Evolutionary conservation across 2,329 filamentous ascomycete species (phyloP).

Genomic region (Thermothelomyces thermophilus): DNA sequence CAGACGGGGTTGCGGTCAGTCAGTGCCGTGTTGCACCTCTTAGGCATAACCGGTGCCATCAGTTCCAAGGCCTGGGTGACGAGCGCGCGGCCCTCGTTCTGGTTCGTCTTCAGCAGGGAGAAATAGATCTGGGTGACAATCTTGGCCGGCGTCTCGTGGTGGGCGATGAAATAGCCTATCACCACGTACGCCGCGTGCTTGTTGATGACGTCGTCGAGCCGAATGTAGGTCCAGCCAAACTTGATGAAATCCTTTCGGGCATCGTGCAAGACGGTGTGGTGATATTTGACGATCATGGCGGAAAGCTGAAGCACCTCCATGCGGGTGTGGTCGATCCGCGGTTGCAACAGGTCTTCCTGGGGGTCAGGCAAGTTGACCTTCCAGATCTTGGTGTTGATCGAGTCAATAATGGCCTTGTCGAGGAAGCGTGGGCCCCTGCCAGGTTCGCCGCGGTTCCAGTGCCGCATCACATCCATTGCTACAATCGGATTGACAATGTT

Average conservation of each 20-base stretch:
- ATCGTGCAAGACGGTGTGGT: slow-evolving; percentile 80
- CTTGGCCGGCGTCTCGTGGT: slow-evolving; percentile 93
- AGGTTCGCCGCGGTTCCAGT: slow-evolving; percentile 57
- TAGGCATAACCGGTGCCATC: slow-evolving; percentile 87
- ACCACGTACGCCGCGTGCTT: slow-evolving; percentile 97
- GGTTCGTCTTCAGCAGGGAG: slow-evolving; percentile 82
- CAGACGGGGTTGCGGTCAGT: slow-evolving; percentile 74
- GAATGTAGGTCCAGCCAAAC: slow-evolving; percentile 97
- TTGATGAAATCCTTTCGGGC: slow-evolving; percentile 97
- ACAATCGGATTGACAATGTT: slow-evolving; percentile 93
- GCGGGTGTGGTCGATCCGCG: slow-evolving; percentile 87
- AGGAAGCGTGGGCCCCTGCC: slow-evolving; percentile 63
- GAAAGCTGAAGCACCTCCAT: slow-evolving; percentile 96
- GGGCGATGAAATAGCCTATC: slow-evolving; percentile 94
- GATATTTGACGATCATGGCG: slow-evolving; percentile 91
- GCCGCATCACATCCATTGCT: slow-evolving; percentile 88
- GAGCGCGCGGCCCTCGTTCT: slow-evolving; percentile 85
- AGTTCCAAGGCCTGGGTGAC: slow-evolving; percentile 93
- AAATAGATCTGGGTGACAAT: slow-evolving; percentile 95
- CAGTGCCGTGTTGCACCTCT: slow-evolving; percentile 62
- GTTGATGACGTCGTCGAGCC: slow-evolving; percentile 97
- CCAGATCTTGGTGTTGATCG: slow-evolving; percentile 90
- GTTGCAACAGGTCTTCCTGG: slow-evolving; percentile 74
- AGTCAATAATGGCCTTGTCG: slow-evolving; percentile 80
- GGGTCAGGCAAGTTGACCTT: slow-evolving; percentile 77